Base-by-base conservation (phyloP, 805 yeast species). In the Myxozyma geophila region DNA sequence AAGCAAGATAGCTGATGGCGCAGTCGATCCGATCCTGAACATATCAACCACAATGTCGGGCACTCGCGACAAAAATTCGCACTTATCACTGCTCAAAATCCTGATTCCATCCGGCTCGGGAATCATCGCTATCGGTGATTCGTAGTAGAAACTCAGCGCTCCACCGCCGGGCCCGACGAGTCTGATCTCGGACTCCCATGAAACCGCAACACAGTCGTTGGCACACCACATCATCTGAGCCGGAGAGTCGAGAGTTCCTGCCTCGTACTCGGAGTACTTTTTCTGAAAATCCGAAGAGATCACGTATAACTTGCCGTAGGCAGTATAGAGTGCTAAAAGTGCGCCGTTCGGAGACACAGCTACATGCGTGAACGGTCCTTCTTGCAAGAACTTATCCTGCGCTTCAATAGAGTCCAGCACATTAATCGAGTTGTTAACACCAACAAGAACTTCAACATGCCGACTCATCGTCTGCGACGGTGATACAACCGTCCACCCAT, bases 201-300 rank as follows among this genome's bases (percentile, higher is more conserved):
- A 77, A 12, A 87, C 72, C 0, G 87, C 85, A 0, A 92, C 85
- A 0, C 95, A 90, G 75, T 91, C 96, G 68, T 87, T 85, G 0
- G 93, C 90, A 73, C 97, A 88, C 98, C 98, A 95, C 62, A 80
- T 81, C 19, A 89, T 76, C 63, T 82, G 74, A 0, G 88, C 86
- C 0, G 70, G 63, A 5, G 70, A 66, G 5, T 74, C 75, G 37
- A 63, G 54, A 40, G 67, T 71, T 64, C 79, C 80, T 50, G 83
- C 77, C 8, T 80, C 73, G 70, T 79, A 82, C 53, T 79, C 82
- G 49, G 81, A 74, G 15, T 84, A 75, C 6, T 78, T 75, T 37
- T 77, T 77, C 60, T 78, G 75, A 61, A 85, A 82, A 59, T 78
- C 81, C 48, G 77, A 74, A 58, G 85, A 81, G 28, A 81, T 74